A percentile compares a stretch with the other conserved stretches of the same genome.
Evolutionary conservation across 306 rosid species (phyloP).

Genomic region (Prunus davidiana): DNA sequence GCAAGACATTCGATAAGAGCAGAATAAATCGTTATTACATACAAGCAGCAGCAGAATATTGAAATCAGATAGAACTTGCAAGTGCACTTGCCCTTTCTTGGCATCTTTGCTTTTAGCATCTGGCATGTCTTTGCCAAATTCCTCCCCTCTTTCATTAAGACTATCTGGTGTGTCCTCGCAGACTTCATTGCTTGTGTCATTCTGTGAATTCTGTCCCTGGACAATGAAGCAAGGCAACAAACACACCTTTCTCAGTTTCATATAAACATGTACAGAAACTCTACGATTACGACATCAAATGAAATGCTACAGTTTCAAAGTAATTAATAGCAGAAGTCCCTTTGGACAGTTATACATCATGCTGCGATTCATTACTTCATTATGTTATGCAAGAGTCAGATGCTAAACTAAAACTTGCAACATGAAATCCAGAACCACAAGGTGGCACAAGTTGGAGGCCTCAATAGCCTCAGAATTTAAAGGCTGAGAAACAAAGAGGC

Average conservation of each 20-base stretch:
- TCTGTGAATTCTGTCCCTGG: conserved; percentile 41
- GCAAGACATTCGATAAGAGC: conserved; percentile 18
- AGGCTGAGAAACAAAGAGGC: not conserved
- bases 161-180: conserved; percentile 9
- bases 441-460: not conserved
- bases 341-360: not conserved
- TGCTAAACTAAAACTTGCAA: not conserved
- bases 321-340: conserved; percentile 14
- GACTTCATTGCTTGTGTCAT: conserved; percentile 31
- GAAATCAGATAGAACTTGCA: conserved; percentile 9
- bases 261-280: not conserved
- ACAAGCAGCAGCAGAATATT: conserved; percentile 1
- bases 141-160: conserved; percentile 5
- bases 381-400: not conserved
- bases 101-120: conserved; percentile 22
- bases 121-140: conserved; percentile 14
- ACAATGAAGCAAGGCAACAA: conserved; percentile 26
- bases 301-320: not conserved
- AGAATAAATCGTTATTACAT: conserved; percentile 9
- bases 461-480: not conserved
- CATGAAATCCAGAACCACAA: not conserved
- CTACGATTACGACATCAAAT: not conserved
- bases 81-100: conserved; percentile 46
- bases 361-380: not conserved
- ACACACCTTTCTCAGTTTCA: conserved; percentile 20